These are phyloP conservation scores for Carnegiea gigantea DNA, from an alignment of 179 eudicot genomes.

Conservation along the genomic window DNA sequence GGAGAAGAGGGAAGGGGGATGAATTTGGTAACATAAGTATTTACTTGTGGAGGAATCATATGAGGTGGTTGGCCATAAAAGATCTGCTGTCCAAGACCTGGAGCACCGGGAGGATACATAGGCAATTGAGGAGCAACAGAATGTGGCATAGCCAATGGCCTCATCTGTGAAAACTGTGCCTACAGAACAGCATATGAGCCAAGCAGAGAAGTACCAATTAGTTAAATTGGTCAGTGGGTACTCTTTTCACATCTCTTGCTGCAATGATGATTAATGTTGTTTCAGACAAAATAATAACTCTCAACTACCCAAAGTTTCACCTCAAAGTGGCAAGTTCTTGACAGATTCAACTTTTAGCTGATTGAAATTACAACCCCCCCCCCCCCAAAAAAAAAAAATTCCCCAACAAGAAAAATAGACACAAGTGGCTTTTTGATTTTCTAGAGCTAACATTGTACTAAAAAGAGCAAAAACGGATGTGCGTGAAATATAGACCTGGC, in stretches of 20 bases:
- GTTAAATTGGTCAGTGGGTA: not conserved
- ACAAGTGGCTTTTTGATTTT: too few species aligned
- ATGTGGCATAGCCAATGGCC: conserved; percentile 56
- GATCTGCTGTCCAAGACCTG: conserved; percentile 58
- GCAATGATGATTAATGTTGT: not conserved
- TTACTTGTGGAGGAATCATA: conserved; percentile 78
- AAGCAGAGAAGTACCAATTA: not conserved
- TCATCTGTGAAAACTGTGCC: conserved; percentile 76
- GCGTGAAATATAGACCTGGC: not conserved
- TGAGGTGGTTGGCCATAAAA: conserved; percentile 81
- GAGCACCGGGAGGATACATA: conserved; percentile 61
- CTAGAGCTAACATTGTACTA: too few species aligned
- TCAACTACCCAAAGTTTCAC: not conserved
- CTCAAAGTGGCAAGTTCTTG: not conserved
- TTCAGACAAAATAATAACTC: not conserved
- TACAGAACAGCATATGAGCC: conserved; percentile 10
- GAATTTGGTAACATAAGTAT: not conserved
- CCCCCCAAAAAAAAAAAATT: too few species aligned
- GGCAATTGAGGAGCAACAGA: conserved; percentile 66
- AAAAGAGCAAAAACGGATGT: too few species aligned
- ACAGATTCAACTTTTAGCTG: not conserved
- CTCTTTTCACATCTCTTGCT: not conserved
- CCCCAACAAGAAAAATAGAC: too few species aligned
- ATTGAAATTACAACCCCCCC: too few species aligned
- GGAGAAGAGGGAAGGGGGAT: too few species aligned